Evolutionary conservation across 192 early-diverging fungal species (phyloP), one percentile per base, ranked within the genome.

Genomic region (Rhizophagus sp.): DNA sequence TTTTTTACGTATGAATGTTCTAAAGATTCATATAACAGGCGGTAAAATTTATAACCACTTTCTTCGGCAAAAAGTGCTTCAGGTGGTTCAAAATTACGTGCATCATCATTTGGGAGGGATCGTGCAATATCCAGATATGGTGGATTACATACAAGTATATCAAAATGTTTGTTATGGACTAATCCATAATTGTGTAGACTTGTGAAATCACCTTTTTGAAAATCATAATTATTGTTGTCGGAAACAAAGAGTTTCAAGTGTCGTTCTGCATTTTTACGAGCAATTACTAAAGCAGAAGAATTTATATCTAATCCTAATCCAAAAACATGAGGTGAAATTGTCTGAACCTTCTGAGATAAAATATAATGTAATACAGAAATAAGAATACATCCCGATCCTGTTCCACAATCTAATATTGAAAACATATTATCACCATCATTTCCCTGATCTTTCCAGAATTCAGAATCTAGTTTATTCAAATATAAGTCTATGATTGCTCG

Each of bases 221-320:
- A 70, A 9, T 70, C 68, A 70, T n/a, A 70, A 19, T 41, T 44
- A 33, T 44, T 17, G 8, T 39, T 41, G 34, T 41, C 41, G 2
- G 10, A 25, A 41, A n/a, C 44, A n/a, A 70, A 70, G 11, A 11
- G 4, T 17, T 75, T 30, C 24, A 75, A 34, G 22, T 57, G 73
- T 30, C 50, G 15, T 61, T 61, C n/a, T 15, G 52, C 44, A 75
- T 75, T 75, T 36, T 52, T 57, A n/a, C 50, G n/a, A 11, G 73
- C 73, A 75, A 52, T 49, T 1, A 62, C 50, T 17, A 75, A 12
- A 17, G 33, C 73, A 61, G 25, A 10, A 13, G 25, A 30, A 27
- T 50, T 30, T 22, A 62, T 75, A 61, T 75, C 73, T 75, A 75
- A 19, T 75, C 73, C 73, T 36, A 75, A 61, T 52, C 73, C 73